Conservation (phyloP, 345 rosid species). For the Angophora floribunda region DNA sequence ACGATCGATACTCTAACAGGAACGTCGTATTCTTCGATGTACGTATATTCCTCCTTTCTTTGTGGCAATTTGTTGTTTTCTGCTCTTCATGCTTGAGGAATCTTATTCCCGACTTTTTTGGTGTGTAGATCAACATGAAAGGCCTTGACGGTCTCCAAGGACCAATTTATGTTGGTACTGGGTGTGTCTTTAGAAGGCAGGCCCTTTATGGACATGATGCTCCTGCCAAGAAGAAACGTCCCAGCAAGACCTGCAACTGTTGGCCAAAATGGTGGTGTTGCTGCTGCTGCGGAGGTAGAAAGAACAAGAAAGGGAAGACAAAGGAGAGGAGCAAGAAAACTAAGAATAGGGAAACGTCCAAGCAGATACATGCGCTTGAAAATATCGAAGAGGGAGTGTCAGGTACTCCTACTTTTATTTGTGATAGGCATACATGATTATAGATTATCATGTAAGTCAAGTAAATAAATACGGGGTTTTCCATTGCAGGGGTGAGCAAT, state of each 20-base stretch:
- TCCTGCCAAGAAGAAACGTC: slow-evolving; percentile 78
- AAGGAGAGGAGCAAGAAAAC: slow-evolving; percentile 56
- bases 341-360: slow-evolving; percentile 66
- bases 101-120: not conserved
- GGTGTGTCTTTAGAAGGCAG: slow-evolving; percentile 92
- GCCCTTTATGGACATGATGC: slow-evolving; percentile 94
- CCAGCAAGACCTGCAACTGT: slow-evolving; percentile 89
- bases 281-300: slow-evolving; percentile 60
- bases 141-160: slow-evolving; percentile 99
- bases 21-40: slow-evolving; percentile 96
- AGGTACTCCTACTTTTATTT: slow-evolving; percentile 19
- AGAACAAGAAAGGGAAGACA: slow-evolving; percentile 58
- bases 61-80: not conserved
- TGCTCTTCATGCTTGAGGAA: not conserved
- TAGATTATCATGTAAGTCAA: not conserved
- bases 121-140: slow-evolving; percentile 88
- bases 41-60: slow-evolving; percentile 14
- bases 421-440: not conserved
- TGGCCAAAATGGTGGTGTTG: slow-evolving; percentile 98
- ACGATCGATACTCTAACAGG: slow-evolving; percentile 90
- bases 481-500: slow-evolving; percentile 25
- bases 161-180: slow-evolving; percentile 95
- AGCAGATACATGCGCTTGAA: slow-evolving; percentile 88
- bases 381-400: slow-evolving; percentile 63
- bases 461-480: not conserved